These are phyloP conservation scores for Solanum chaucha DNA, from an alignment of 257 asterid species.

Conservation along the genomic window DNA sequence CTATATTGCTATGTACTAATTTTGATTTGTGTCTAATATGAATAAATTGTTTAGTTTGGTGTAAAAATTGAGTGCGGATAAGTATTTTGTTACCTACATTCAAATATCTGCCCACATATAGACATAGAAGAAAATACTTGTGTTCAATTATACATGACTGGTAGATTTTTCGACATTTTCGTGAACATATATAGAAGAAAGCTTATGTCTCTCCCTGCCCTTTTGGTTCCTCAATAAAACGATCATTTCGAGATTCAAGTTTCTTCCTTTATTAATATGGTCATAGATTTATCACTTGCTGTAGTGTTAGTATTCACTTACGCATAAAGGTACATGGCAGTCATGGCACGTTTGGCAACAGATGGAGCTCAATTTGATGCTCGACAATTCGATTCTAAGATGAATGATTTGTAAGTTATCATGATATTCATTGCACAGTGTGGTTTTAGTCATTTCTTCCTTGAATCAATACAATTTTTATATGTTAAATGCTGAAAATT, in stretches of 20 bases:
- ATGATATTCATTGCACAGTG: not conserved
- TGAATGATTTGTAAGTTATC: constrained; percentile 50
- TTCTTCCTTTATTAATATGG: not conserved
- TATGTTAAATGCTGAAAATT: not conserved
- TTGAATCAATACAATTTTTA: not conserved
- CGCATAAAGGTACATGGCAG: constrained; percentile 15
- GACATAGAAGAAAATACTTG: constrained; percentile 50
- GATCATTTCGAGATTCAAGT: not conserved
- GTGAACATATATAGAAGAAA: not conserved
- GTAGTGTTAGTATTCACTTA: not conserved
- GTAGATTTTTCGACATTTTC: not conserved
- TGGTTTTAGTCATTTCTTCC: not conserved
- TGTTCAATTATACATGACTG: constrained; percentile 20
- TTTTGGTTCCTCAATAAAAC: not conserved
- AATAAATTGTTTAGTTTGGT: not conserved
- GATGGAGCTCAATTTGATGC: constrained; percentile 70
- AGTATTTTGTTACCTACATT: not conserved
- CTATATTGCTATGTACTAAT: not conserved
- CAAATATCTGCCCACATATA: constrained; percentile 15
- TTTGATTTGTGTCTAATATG: not conserved
- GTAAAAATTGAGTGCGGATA: not conserved
- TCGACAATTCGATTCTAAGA: constrained; percentile 49
- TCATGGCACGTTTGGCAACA: constrained; percentile 61
- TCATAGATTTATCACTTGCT: not conserved
- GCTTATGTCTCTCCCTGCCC: not conserved